Conservation (phyloP, 805 yeast genomes). For the Middelhovenomyces tepae region DNA sequence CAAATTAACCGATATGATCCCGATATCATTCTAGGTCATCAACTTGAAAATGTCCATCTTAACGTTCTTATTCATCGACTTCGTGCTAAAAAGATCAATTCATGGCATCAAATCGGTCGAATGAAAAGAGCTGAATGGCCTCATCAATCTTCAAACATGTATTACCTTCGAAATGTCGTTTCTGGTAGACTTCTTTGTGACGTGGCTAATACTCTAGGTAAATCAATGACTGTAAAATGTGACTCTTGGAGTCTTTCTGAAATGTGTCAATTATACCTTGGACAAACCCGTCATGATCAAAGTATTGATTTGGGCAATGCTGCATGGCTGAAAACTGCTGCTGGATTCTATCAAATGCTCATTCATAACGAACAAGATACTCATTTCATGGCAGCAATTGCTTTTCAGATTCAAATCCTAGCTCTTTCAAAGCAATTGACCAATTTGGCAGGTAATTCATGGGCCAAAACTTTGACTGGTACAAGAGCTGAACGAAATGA, state of each 20-base stretch:
- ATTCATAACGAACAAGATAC: constrained; percentile 62
- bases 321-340: constrained; percentile 44
- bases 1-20: constrained; percentile 74
- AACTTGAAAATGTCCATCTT: constrained; percentile 66
- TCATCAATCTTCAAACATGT: constrained; percentile 44
- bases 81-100: constrained; percentile 47
- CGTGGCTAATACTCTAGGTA: constrained; percentile 90
- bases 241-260: constrained; percentile 91
- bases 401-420: constrained; percentile 73
- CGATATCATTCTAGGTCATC: constrained; percentile 83
- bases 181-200: constrained; percentile 89
- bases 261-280: constrained; percentile 77
- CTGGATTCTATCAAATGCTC: constrained; percentile 57
- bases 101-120: constrained; percentile 81
- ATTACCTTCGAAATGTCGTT: constrained; percentile 45
- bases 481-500: constrained; percentile 96
- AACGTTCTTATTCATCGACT: constrained; percentile 77
- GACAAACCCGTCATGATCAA: constrained; percentile 57
- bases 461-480: constrained; percentile 92
- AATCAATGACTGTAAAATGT: constrained; percentile 81
- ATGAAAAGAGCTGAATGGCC: constrained; percentile 67
- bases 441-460: constrained; percentile 90
- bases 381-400: constrained; percentile 63
- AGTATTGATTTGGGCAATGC: constrained; percentile 61
- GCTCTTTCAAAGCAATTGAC: constrained; percentile 88